Evolutionary conservation across 306 rosid species (phyloP).

Genomic region (Begonia fuchsioides): DNA sequence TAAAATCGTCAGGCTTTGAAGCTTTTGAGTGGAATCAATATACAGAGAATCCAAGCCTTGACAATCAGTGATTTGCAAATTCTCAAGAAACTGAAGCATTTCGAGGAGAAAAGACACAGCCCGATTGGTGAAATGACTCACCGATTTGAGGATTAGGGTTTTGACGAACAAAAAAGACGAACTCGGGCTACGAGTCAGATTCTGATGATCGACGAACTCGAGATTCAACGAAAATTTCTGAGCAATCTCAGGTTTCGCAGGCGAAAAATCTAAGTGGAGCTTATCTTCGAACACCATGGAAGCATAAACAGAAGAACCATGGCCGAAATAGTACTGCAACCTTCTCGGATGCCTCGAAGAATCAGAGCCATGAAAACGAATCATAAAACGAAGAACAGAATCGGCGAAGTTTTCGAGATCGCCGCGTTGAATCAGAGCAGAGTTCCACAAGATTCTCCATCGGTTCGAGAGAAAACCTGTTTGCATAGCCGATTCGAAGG

Average conservation of each 20-base stretch:
- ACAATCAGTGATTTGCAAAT: conserved; percentile 43
- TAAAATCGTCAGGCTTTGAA: conserved; percentile 32
- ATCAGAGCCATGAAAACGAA: conserved; percentile 25
- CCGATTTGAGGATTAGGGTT: conserved; percentile 50
- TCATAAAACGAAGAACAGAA: conserved; percentile 20
- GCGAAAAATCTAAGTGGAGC: conserved; percentile 40
- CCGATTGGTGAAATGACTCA: conserved; percentile 22
- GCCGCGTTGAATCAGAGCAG: conserved; percentile 20
- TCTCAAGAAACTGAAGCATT: conserved; percentile 34
- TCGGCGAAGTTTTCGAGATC: conserved; percentile 14
- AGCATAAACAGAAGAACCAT: conserved; percentile 22
- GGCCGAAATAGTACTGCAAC: conserved; percentile 34
- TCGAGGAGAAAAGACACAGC: conserved; percentile 38
- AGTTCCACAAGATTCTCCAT: conserved; percentile 63
- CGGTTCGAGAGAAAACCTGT: conserved; percentile 46
- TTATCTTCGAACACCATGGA: conserved; percentile 35
- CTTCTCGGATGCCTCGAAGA: conserved; percentile 43
- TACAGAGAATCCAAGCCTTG: conserved; percentile 36
- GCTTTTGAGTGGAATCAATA: conserved; percentile 28
- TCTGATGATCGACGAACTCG: conserved; percentile 12
- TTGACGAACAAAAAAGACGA: conserved; percentile 34
- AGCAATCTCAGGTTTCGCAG: conserved; percentile 18
- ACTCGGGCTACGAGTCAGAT: conserved; percentile 5
- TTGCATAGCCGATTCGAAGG: conserved; percentile 44
- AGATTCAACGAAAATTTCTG: conserved; percentile 25